Conservation (phyloP, 768 basidiomycete species). For the Dioszegia aurantiaca region DNA sequence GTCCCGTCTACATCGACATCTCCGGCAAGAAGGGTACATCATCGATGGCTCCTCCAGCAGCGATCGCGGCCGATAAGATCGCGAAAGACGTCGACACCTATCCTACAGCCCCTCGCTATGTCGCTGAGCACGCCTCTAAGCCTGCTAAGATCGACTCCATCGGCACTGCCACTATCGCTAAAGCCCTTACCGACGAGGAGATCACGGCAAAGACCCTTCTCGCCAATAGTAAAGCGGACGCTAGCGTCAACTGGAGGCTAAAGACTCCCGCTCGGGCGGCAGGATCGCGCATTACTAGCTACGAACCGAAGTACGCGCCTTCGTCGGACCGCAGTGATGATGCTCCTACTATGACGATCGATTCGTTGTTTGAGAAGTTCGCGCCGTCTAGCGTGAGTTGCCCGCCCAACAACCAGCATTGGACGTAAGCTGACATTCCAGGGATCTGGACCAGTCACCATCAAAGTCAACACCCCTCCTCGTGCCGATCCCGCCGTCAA, state of each 20-base stretch:
- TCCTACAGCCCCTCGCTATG: conserved; percentile 6
- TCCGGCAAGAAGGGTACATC: not conserved
- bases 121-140: not conserved
- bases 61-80: not conserved
- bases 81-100: conserved; percentile 1
- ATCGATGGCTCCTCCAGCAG: not conserved
- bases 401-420: no score
- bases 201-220: not conserved
- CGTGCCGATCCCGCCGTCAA: conserved; percentile 6
- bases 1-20: not conserved
- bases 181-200: not conserved
- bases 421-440: conserved; percentile 6
- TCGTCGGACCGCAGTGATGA: conserved; percentile 8
- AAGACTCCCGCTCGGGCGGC: not conserved
- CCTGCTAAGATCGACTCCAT: not conserved
- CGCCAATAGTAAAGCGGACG: conserved; percentile 33
- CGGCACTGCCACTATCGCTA: not conserved
- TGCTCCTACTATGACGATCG: conserved; percentile 32
- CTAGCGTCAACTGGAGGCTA: conserved; percentile 37
- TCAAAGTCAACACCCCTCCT: conserved; percentile 14
- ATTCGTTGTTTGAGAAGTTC: conserved; percentile 36
- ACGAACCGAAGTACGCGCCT: conserved; percentile 3
- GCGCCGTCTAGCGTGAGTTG: conserved; percentile 15
- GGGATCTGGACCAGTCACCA: conserved; percentile 1
- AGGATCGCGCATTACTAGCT: not conserved